A percentile compares a stretch with the other conserved stretches of the same genome.
Conservation (phyloP, 352 stramenopile species). For the Sclerospora graminicola region DNA sequence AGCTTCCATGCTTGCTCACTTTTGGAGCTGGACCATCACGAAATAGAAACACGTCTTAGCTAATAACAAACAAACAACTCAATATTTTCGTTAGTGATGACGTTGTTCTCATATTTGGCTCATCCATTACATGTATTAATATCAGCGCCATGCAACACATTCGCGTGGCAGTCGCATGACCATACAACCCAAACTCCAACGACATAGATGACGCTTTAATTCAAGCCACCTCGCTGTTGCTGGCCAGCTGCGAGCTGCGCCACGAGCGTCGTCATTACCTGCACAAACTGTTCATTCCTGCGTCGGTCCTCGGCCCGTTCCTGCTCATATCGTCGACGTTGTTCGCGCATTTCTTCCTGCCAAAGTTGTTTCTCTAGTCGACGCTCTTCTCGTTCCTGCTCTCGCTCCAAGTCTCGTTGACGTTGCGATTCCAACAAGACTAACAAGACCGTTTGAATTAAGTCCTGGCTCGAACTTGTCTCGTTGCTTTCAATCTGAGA, state of each 20-base stretch:
- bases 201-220: slow-evolving; percentile 3
- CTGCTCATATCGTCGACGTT: slow-evolving; percentile 16
- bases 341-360: slow-evolving; percentile 20
- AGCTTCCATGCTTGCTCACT: neutral
- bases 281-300: slow-evolving; percentile 24
- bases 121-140: no score
- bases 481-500: slow-evolving; percentile 14
- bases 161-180: neutral
- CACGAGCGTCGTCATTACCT: slow-evolving; percentile 22
- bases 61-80: no score
- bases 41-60: no score
- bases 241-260: slow-evolving; percentile 18
- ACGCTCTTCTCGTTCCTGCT: slow-evolving; percentile 20
- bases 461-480: slow-evolving; percentile 12
- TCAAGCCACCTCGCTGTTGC: slow-evolving; percentile 16
- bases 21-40: neutral
- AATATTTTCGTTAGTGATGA: no score
- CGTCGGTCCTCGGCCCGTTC: slow-evolving; percentile 20
- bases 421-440: slow-evolving; percentile 24
- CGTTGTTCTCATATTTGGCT: neutral
- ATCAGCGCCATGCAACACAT: no score
- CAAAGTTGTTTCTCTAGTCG: slow-evolving; percentile 17
- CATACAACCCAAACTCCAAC: neutral
- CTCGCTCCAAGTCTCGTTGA: slow-evolving; percentile 20
- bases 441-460: slow-evolving; percentile 22